Percentiles rank a stretch among this genome's conserved stretches.
These are phyloP conservation scores for Chionographis japonica DNA, from an alignment of 106 monocot genomes.

Conservation along the genomic window DNA sequence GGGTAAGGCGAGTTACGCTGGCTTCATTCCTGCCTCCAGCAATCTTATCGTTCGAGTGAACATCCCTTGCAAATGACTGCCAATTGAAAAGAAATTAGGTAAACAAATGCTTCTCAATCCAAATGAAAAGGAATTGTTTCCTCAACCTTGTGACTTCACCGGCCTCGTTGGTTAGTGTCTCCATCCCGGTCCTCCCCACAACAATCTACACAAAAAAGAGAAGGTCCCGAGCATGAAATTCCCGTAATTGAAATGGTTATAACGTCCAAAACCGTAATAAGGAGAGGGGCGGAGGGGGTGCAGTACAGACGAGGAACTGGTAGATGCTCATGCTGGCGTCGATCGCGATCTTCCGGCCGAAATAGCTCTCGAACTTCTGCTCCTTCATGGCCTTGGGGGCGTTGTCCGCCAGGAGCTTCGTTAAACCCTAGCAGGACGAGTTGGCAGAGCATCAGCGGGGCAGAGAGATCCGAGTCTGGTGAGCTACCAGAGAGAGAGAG, in stretches of 20 bases:
- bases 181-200: conserved; percentile 79
- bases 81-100: not conserved
- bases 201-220: conserved; percentile 52
- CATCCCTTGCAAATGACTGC: conserved; percentile 98
- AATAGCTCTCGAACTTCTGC: conserved; percentile 87
- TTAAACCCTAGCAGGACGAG: conserved; percentile 68
- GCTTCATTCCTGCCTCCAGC: conserved; percentile 94
- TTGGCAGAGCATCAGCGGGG: not conserved
- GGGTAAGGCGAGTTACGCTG: conserved; percentile 52
- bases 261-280: conserved; percentile 9
- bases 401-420: conserved; percentile 89
- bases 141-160: conserved; percentile 91
- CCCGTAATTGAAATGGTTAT: not conserved
- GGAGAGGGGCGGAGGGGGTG: not conserved
- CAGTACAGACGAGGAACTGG: conserved; percentile 76
- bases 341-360: conserved; percentile 83
- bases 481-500: not conserved
- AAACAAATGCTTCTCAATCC: not conserved
- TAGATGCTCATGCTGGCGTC: conserved; percentile 99
- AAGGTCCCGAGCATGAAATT: not conserved
- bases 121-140: not conserved
- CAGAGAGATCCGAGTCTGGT: not conserved
- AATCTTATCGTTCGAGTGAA: conserved; percentile 87
- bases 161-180: conserved; percentile 91
- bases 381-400: conserved; percentile 82